Evolutionary conservation across 1,139 yeast species (phyloP), one percentile per base, ranked within the genome.

Genomic region (Oligophagozyma castellii): DNA sequence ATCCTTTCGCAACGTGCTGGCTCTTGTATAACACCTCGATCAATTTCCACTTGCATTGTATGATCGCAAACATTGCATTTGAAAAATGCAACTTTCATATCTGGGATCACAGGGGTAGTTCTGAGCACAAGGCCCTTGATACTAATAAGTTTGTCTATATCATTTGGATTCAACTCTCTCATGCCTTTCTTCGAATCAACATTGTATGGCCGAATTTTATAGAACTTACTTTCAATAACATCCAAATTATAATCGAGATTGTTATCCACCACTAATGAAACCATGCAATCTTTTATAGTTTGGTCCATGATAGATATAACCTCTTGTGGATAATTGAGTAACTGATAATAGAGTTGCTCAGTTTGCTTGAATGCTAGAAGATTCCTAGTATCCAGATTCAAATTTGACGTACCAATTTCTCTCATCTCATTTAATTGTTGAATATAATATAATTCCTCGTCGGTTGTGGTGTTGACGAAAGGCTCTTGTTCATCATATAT

Each of bases 231-330:
- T 52, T 84, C 95, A 30, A 84, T 74, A 30, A 74, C 84, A 35
- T 54, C 58, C 19, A 55, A 40, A 32, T 55, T 48, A 28, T 42
- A 47, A 16, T 55, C 58, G 16, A 49, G 54, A 30, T 65, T 61
- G 36, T 61, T 61, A 38, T 80, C 86, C 35, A 76, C 62, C 14
- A 77, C 77, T 12, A 84, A 54, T 5, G 86, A 77, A 18, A 83
- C 75, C 72, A 89, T 72, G 43, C 89, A 78, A 51, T 89, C 95
- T 50, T 84, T 86, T 34, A 86, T 68, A 2, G 94, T 76, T 49
- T 84, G 95, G 64, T 89, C 99, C 95, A 89, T 84, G 43, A 89
- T 81, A 5, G 98, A 96, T 32, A 89, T 76, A 24, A 89, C 81
- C 63, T 89, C 99, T 53, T 86, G 95, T 0, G 99, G 99, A 51